Evolutionary conservation across 139 green algal species (phyloP), one percentile per base, ranked within the genome.

Genomic region (Mesotaenium endlicherianum): DNA sequence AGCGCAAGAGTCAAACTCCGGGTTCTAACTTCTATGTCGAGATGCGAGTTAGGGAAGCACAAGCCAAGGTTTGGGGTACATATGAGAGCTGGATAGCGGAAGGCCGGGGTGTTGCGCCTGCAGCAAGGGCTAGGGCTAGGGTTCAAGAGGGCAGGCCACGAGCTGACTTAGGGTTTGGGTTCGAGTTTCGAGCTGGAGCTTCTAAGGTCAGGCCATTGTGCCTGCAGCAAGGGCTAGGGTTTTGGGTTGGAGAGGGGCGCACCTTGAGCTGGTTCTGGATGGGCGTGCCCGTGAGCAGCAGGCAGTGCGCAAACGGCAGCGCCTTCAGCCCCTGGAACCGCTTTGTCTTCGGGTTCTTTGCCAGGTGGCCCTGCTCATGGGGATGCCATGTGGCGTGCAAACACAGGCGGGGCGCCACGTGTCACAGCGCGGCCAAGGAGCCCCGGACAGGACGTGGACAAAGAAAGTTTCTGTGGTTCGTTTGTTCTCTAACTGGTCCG

Each of bases 271-370:
- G 34, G 71, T 90, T 91, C 80, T 95, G 94, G 50, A 97, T 94
- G 67, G 95, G 94, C 1, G 95, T 98, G 40, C 95, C 94, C 36
- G 79, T 92, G 83, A 98, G 93, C 81, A 98, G 92, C 34, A 98
- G 42, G 0, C 88, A 87, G 44, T 93, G 30, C 4, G 55, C 44
- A 1, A 68, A 82, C 0, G 89, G 88, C 8, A 97, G 76, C 2
- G 40, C 60, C 5, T 86, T 86, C 76, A 97, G 70, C 34, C 83
- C 69, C 79, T 91, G 81, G 26, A 89, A 84, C 57, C 93, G 81
- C 89, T 97, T 92, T 76, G 91, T 97, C 41, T 91, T 92, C 0
- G 91, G 90, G 81, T 98, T 98, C 90, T 98, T 97, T 17, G 97
- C 82, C 82, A 94, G 93, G 88, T 97, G 94, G 34, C 91, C 93